Evolutionary conservation across 2,329 filamentous ascomycete species (phyloP), one percentile per base, ranked within the genome.

Genomic region (Penicillium sp.): DNA sequence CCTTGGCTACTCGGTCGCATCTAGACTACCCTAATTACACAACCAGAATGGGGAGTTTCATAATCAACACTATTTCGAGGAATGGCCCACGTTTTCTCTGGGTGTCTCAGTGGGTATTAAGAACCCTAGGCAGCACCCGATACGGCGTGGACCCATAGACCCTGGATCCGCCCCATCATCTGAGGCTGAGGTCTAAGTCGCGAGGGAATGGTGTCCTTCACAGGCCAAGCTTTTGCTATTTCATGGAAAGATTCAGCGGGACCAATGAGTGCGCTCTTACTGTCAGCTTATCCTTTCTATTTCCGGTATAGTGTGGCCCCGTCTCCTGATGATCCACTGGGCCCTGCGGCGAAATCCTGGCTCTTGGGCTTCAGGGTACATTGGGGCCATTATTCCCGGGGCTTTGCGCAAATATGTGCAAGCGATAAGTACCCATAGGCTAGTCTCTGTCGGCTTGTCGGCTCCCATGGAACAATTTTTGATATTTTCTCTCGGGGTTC

Each of bases 151-250:
- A 49, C 18, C 27, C 22, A 22, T 46, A 15, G 20, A 49, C 14
- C 31, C 22, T 48, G 5, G 45, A 22, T 41, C 43, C 5, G 41
- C 45, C 46, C 33, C 22, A 26, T 49, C 18, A 18, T 25, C 31
- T 40, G n/a, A 50, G 48, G 26, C 35, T 42, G 37, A 50, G 37
- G 25, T 20, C 14, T 49, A 23, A 25, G 26, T 18, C 11, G 18
- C 45, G 26, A 18, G 22, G 40, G 6, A 26, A 26, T 22, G 20
- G 8, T 49, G 8, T 47, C n/a, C 20, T 35, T 26, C 46, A 23
- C 8, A 56, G 31, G 57, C 57, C 44, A 60, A 60, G 57, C 59
- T 60, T 59, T 58, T 58, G 20, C 47, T 46, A 40, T 42, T 41
- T 45, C 53, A 55, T 53, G 47, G 18, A 35, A 35, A 11, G 9